These are phyloP conservation scores for Sporormia fimetaria DNA, from an alignment of 495 filamentous ascomycete species.

Conservation along the genomic window DNA sequence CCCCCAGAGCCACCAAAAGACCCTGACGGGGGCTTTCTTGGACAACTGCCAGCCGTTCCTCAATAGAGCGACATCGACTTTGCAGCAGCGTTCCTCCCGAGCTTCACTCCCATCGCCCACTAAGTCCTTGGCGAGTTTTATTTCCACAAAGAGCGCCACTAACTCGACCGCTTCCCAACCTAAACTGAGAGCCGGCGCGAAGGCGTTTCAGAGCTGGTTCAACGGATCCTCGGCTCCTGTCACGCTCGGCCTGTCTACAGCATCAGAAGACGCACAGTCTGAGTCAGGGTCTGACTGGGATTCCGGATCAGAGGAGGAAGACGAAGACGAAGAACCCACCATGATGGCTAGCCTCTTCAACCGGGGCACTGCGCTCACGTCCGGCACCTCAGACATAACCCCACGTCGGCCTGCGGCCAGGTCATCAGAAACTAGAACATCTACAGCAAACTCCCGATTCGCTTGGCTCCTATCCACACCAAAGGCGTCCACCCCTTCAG, in stretches of 20 bases:
- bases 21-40: slow-evolving; percentile 21
- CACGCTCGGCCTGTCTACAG: slow-evolving; percentile 12
- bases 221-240: slow-evolving; percentile 23
- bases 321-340: slow-evolving; percentile 4
- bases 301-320: slow-evolving; percentile 10
- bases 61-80: slow-evolving; percentile 16
- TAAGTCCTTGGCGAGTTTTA: slow-evolving; percentile 22
- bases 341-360: slow-evolving; percentile 21
- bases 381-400: slow-evolving; percentile 3
- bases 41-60: slow-evolving; percentile 22
- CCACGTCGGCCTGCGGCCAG: background rate
- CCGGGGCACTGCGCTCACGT: slow-evolving; percentile 7
- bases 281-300: slow-evolving; percentile 14
- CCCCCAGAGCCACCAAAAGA: slow-evolving; percentile 13
- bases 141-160: slow-evolving; percentile 12
- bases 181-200: slow-evolving; percentile 16
- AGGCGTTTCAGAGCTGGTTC: slow-evolving; percentile 20
- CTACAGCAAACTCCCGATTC: slow-evolving; percentile 15
- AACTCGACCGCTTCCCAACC: slow-evolving; percentile 16
- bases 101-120: slow-evolving; percentile 22
- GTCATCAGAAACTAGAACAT: slow-evolving; percentile 4
- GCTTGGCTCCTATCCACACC: slow-evolving; percentile 20
- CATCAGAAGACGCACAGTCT: background rate
- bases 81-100: slow-evolving; percentile 22
- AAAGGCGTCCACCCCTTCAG: slow-evolving; percentile 37